Evolutionary conservation across 306 rosid genomes (phyloP), one percentile per base, ranked within the genome.

Genomic region (Alnus rubra): DNA sequence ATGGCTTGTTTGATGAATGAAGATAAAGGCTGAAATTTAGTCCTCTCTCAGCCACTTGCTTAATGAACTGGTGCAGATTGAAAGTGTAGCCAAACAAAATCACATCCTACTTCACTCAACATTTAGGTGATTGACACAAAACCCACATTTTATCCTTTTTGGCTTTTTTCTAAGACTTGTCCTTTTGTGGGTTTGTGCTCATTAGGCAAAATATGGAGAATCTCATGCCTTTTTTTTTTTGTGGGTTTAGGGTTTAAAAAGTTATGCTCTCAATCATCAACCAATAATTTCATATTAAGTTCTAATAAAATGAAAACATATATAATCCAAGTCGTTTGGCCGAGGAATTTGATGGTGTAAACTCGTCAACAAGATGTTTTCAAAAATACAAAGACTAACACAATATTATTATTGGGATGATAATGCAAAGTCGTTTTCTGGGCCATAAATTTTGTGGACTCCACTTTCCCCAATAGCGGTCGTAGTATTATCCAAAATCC

Each of bases 401-500:
- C 15, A 28, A 33, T 18, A n/a, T 48, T n/a, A 15, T 37, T 23
- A 23, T 23, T 23, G 28, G 50, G 48, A 55, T 16, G 72, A 73
- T 3, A 69, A 51, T 28, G 1, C 50, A 16, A 6, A 53, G 16
- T 78, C 79, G 54, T 56, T 60, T 28, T 71, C 76, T 16, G 35
- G 28, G 59, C 52, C 70, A 64, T 75, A 13, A 80, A 64, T 45
- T 58, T 23, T 28, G 54, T 69, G 80, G 88, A 75, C 81, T 79
- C 90, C 81, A 82, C 64, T 4, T 11, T 49, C 7, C 5, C 64
- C 55, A 77, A 68, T 63, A 59, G 83, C 12, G 65, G 88, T 87
- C 88, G 63, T 84, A 86, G n/a, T 71, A 76, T 84, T 75, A 85
- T 88, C 93, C 76, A 54, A 80, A 80, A 76, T n/a, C 48, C 71